Evolutionary conservation across 257 asterid genomes (phyloP), one percentile per base, ranked within the genome.

Genomic region (Verbena officinalis): DNA sequence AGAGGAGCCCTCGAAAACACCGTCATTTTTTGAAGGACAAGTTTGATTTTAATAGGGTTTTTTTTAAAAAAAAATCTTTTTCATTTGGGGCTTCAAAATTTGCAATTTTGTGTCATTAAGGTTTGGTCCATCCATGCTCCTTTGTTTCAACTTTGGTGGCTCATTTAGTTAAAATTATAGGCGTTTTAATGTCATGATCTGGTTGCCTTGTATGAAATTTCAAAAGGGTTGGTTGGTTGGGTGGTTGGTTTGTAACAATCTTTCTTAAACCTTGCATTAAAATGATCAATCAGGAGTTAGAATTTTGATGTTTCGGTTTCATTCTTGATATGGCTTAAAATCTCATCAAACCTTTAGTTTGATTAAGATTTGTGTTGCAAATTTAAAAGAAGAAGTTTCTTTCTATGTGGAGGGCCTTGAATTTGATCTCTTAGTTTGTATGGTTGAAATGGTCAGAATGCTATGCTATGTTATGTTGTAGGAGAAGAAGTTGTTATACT

Each of bases 201-300:
- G 30, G 63, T 33, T 66, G 77, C 71, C 67, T 9, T 66, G 39
- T 66, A 33, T 36, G 67, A 72, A 62, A 33, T 68, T 55, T 57
- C 68, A 13, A 42, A 2, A 36, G 11, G 11, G 40, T 9, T 36
- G 40, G 3, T n/a, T n/a, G n/a, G 51, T 9, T 9, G 15, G 44
- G 13, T 38, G 44, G 13, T 7, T 38, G 13, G 9, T 9, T 38
- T 12, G 38, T 36, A 22, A n/a, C 14, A 15, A 16, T 16, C 53
- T 71, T 44, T 40, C 52, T 31, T 1, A 27, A 27, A 24, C 64
- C 17, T 30, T 42, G 51, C 65, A 36, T 46, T 43, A 42, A 53
- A 33, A n/a, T n/a, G n/a, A n/a, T n/a, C n/a, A n/a, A n/a, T n/a
- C n/a, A n/a, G n/a, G n/a, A n/a, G n/a, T n/a, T n/a, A n/a, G n/a